Base-by-base conservation (phyloP, 2,329 filamentous ascomycete species). In the Fusarium virguliforme region DNA sequence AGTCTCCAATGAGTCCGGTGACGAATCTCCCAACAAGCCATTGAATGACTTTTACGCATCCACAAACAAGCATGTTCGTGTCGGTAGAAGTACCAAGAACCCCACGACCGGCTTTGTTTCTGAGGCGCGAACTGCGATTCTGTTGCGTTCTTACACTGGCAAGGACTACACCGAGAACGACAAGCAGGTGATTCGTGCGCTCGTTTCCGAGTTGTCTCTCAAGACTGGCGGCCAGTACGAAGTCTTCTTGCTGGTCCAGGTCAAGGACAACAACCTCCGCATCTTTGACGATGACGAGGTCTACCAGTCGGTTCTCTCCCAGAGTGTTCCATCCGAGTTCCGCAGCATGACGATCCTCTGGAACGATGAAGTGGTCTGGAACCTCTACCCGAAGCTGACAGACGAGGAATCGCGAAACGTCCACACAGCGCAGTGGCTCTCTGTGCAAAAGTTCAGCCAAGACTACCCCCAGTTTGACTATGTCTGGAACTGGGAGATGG, bases 401-500 rank as follows among this genome's bases (percentile, higher is more conserved):
- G 90, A 92, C 62, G 87, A 81, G 7, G 81, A 85, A 58, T 84
- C 85, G 62, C 79, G 84, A 66, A 84, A 81, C 57, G 88, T 89
- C n/a, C 87, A 89, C 73, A 85, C 85, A 30, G 84, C 87, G 32
- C 91, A 93, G 75, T 93, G 91, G 84, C 85, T 94, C 72, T 91
- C 91, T 6, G 85, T 94, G 3, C 92, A 94, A 77, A 91, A 91
- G 80, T 94, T 95, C 77, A 89, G 89, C 64, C 87, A 92, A 75
- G 91, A 92, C 55, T 91, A 94, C 74, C 92, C 92, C 0, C 90
- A 95, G 74, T 96, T 93, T 71, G 92, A 95, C 73, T 94, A 88
- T 74, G 86, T 94, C 73, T 96, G 93, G 92, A 95, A 95, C 78
- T 95, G 92, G 93, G 94, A 96, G 78, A 92, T 94, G 81, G 93